phyloP scores from a whole-genome alignment of 108 stramenopile genomes.

The Cyclotella cryptica region DNA sequence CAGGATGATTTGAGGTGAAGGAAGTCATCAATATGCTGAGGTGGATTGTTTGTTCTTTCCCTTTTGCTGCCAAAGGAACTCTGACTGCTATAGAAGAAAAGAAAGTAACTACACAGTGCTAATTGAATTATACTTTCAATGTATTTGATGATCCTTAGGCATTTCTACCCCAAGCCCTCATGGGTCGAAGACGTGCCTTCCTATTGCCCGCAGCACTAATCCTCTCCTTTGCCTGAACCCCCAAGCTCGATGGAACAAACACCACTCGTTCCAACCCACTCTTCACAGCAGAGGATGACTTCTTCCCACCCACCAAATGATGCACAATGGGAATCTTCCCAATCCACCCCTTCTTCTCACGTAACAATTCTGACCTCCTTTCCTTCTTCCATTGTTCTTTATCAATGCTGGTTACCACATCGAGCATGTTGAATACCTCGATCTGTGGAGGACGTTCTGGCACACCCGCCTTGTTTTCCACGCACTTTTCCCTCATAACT shows the following conservation, averaged over 20 bases:
- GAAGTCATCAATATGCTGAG: background rate
- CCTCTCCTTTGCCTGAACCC: conserved; percentile 68
- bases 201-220: conserved; percentile 73
- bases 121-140: too few relatives aligned
- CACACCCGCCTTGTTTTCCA: conserved; percentile 43
- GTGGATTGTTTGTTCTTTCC: too few relatives aligned
- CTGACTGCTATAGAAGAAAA: too few relatives aligned
- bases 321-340: conserved; percentile 48
- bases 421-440: conserved; percentile 85
- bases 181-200: conserved; percentile 79
- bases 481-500: conserved; percentile 50
- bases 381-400: conserved; percentile 56
- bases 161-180: conserved; percentile 59
- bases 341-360: conserved; percentile 41
- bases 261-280: conserved; percentile 55
- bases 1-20: conserved; percentile 1
- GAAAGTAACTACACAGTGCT: too few relatives aligned
- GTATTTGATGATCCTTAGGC: too few relatives aligned
- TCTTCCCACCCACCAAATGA: conserved; percentile 22
- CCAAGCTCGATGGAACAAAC: conserved; percentile 78
- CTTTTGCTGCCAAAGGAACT: too few relatives aligned
- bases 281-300: background rate
- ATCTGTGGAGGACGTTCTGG: conserved; percentile 65
- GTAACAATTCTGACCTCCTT: conserved; percentile 33
- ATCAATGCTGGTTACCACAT: conserved; percentile 83